Evolutionary conservation across 1,284 basidiomycete genomes (phyloP).

Genomic region (Trichosporon ovoides): DNA sequence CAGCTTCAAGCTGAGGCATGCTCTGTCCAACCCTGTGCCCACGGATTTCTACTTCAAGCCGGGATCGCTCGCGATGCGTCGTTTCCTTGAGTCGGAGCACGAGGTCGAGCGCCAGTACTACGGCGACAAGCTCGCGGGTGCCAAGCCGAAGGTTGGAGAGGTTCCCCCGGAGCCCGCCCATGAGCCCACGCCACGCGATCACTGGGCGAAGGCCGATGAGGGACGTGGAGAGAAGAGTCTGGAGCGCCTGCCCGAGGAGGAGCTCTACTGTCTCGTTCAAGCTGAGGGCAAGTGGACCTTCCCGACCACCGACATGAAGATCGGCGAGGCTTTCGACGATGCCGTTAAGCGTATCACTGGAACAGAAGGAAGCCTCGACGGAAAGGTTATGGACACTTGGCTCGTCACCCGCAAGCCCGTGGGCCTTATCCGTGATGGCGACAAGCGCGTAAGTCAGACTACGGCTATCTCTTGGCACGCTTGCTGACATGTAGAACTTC

Average conservation of each 20-base stretch:
- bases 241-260: conserved; percentile 74
- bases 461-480: background rate
- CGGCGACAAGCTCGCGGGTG: conserved; percentile 56
- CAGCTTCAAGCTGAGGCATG: conserved; percentile 74
- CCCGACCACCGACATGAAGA: conserved; percentile 50
- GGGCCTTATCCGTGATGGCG: conserved; percentile 32
- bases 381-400: conserved; percentile 46
- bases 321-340: conserved; percentile 40
- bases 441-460: conserved; percentile 34
- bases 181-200: conserved; percentile 26
- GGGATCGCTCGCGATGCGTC: conserved; percentile 76
- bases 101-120: conserved; percentile 65
- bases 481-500: conserved; percentile 37
- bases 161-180: conserved; percentile 49
- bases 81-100: conserved; percentile 69
- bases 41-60: conserved; percentile 92
- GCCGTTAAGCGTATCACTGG: conserved; percentile 35
- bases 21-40: conserved; percentile 82
- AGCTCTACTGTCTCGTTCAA: conserved; percentile 75
- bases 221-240: conserved; percentile 61
- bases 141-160: conserved; percentile 59
- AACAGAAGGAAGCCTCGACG: conserved; percentile 34
- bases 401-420: conserved; percentile 47
- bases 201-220: conserved; percentile 35
- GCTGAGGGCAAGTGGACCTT: conserved; percentile 66